Base-by-base conservation (phyloP, 805 yeast species). In the Barnettozyma vustinii region DNA sequence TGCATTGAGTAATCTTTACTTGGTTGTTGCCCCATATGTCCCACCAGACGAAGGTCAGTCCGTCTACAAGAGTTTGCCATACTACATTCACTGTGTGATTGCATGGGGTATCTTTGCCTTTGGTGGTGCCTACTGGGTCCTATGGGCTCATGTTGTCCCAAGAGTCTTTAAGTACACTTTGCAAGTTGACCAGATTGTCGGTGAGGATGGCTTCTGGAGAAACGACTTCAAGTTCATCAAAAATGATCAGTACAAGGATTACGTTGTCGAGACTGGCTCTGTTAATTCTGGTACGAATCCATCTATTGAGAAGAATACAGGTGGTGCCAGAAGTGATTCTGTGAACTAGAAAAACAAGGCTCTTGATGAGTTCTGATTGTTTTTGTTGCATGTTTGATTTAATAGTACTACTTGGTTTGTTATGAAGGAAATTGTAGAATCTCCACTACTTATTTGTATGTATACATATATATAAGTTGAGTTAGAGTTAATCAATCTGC, bases 21-120 rank as follows among this genome's bases (percentile, higher is more conserved):
- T 87, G 59, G 74, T 85, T 47, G 77, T 79, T 49, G 91, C 92
- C 30, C 95, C 95, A 44, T 87, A 84, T 62, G 74, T 87, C 52
- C 89, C 94, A 41, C 95, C 95, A 43, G 61, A 72, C 19, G 71
- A 60, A 18, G 86, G 83, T 33, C 83, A 84, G 67, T 72, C 75
- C 35, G 90, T 87, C 47, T 87, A 87, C 72, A 65, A 78, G n/a
- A 55, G 64, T 44, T 69, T 87, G 58, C 95, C 95, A 26, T 87
- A 87, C 69, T 87, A 80, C 74, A 73, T 82, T 49, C 91, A 85
- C 64, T 82, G 89, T 62, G 94, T 86, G 44, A 87, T 84, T n/a
- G 83, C 90, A 12, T 77, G 89, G 81, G 90, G 84, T 55, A 73
- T 87, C 42, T 82, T 83, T 57, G 84, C 74, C 13, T 62, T 81